Base-by-base conservation (phyloP, 176 grass and related monocot genomes). In the Ampelocalamus luodianensis region DNA sequence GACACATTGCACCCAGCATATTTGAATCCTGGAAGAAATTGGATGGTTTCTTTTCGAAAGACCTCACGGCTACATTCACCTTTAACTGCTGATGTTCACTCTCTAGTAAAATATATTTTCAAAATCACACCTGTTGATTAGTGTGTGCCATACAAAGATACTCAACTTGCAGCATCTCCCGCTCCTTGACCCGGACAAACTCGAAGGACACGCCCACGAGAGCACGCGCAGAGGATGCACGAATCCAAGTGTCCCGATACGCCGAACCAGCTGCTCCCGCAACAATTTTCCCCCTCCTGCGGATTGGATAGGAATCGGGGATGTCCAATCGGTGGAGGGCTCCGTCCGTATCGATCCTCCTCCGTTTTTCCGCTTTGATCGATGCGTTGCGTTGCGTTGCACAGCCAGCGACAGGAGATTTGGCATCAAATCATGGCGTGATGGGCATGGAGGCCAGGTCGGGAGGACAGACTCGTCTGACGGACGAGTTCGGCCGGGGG, bases 381-480 rank as follows among this genome's bases (percentile, higher is more conserved):
- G 17, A 50, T 59, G 51, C 42, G 18, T 40, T 59, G 51, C 42
- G 20, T 46, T 17, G 62, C 13, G 0, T 1, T 49, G 63, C 32
- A 24, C 16, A 20, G 46, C 4, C 20, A 69, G 61, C 44, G 16
- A 39, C 72, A 78, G 72, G 72, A 37, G 88, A 77, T 77, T 77
- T 27, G 53, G 70, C 76, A 5, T 76, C 38, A 38, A 42, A 70
- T 80, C 76, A 27, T 48, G 76, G 22, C 50, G 34, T 27, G 60
- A 60, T 42, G 60, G 68, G 66, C 80, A 10, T 1, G 37, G 60
- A 75, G 82, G 58, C 76, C 76, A 67, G 4, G 18, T 29, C 68
- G n/a, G 23, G 59, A 59, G 67, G 74, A 68, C 16, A 20, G 73
- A 48, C 75, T 60, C 48, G 27, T 66, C 84, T 80, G 81, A 84